These are phyloP conservation scores for Candida gorgasii DNA, from an alignment of 805 yeast species.

Conservation along the genomic window DNA sequence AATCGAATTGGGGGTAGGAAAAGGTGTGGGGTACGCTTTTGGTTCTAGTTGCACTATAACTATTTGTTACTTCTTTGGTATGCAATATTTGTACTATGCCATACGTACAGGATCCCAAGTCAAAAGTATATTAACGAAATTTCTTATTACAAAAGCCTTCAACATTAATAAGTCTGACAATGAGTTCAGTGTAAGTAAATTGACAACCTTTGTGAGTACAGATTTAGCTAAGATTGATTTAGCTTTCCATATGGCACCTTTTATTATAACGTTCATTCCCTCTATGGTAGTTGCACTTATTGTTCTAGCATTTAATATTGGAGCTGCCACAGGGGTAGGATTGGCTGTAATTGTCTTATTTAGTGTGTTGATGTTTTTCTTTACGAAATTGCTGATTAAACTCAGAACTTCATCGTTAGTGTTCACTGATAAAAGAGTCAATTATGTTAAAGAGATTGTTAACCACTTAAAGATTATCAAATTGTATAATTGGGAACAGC, in stretches of 20 bases:
- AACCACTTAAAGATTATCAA: constrained; percentile 79
- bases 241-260: constrained; percentile 67
- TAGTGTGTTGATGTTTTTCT: constrained; percentile 43
- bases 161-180: constrained; percentile 56
- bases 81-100: constrained; percentile 63
- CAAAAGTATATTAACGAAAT: constrained; percentile 70
- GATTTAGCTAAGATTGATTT: constrained; percentile 80
- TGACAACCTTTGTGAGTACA: constrained; percentile 77
- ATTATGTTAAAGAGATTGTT: constrained; percentile 73
- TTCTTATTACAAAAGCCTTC: constrained; percentile 68
- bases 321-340: constrained; percentile 74
- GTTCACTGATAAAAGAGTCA: constrained; percentile 75
- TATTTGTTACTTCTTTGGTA: constrained; percentile 34
- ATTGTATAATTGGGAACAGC: constrained; percentile 88
- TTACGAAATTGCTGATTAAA: constrained; percentile 52
- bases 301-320: constrained; percentile 64
- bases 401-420: constrained; percentile 57
- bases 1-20: constrained; percentile 24
- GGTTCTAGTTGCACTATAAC: constrained; percentile 34
- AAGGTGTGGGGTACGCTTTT: constrained; percentile 42
- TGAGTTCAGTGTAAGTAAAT: constrained; percentile 63
- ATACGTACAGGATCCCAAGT: constrained; percentile 70
- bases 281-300: constrained; percentile 63
- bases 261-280: constrained; percentile 61
- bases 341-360: constrained; percentile 56